Evolutionary conservation across 1,284 basidiomycete species (phyloP).

Genomic region (Ustilago sp.): DNA sequence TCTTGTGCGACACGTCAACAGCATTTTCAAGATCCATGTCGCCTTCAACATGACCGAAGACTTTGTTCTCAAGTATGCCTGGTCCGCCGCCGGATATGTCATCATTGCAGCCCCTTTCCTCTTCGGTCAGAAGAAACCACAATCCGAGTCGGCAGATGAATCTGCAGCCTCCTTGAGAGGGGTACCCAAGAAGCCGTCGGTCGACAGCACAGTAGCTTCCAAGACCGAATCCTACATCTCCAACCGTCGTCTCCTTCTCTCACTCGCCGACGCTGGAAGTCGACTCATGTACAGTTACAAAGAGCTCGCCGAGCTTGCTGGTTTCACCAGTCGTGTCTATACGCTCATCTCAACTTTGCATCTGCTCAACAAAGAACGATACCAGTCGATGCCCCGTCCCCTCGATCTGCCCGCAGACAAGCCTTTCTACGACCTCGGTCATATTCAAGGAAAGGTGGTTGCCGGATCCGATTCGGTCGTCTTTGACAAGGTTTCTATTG

Average conservation of each 20-base stretch:
- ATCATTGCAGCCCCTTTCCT: constrained; percentile 68
- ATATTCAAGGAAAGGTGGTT: constrained; percentile 70
- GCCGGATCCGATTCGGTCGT: constrained; percentile 43
- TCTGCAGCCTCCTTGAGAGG: constrained; percentile 72
- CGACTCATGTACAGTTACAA: constrained; percentile 91
- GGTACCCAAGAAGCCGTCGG: constrained; percentile 9
- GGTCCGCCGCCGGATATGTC: constrained; percentile 68
- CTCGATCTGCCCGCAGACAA: constrained; percentile 50
- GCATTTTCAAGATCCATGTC: constrained; percentile 82
- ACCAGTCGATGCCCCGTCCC: constrained; percentile 63
- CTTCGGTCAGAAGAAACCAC: constrained; percentile 52
- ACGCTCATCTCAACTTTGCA: constrained; percentile 87
- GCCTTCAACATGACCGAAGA: constrained; percentile 69
- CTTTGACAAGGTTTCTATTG: constrained; percentile 77
- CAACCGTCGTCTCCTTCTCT: constrained; percentile 84
- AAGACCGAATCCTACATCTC: constrained; percentile 87
- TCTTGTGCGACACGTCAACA: constrained; percentile 88
- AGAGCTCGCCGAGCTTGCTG: constrained; percentile 85
- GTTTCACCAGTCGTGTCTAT: constrained; percentile 90
- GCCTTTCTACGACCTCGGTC: constrained; percentile 66
- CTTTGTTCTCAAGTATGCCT: constrained; percentile 69
- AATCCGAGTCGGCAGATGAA: constrained; percentile 25
- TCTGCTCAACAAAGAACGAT: constrained; percentile 67
- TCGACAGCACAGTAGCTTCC: constrained; percentile 71
- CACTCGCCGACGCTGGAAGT: constrained; percentile 93